phyloP scores from a whole-genome alignment of 108 stramenopile genomes.

The Skeletonema costatum region DNA sequence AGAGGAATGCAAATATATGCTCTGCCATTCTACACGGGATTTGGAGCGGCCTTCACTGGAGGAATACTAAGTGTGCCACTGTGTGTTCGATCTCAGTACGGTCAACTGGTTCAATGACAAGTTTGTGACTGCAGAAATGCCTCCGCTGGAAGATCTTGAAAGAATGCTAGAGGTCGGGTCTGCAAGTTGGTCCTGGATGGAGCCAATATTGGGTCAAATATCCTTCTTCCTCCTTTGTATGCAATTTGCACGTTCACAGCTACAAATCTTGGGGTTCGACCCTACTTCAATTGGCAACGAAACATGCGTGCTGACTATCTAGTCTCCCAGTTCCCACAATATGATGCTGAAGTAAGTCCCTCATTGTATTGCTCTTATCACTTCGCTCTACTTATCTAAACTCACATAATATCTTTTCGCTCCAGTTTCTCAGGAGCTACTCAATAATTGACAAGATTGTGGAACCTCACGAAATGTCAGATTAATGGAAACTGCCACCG shows the following conservation, averaged over 20 bases:
- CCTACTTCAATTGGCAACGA: conserved; percentile 60
- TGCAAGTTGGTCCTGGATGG: conserved; percentile 90
- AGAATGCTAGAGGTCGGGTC: conserved; percentile 80
- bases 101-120: conserved; percentile 82
- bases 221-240: conserved; percentile 82
- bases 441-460: conserved; percentile 21
- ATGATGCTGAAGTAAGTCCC: conserved; percentile 28
- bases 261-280: conserved; percentile 84
- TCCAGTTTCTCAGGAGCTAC: conserved; percentile 37
- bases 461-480: conserved; percentile 12
- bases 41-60: conserved; percentile 50
- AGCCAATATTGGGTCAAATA: conserved; percentile 81
- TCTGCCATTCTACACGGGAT: conserved; percentile 77
- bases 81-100: conserved; percentile 67
- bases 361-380: too few relatives aligned
- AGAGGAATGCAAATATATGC: conserved; percentile 55
- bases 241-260: conserved; percentile 76
- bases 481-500: background rate
- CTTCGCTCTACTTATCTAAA: too few relatives aligned
- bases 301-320: conserved; percentile 25
- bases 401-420: too few relatives aligned
- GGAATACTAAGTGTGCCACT: conserved; percentile 70
- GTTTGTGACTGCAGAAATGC: conserved; percentile 86
- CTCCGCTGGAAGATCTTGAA: conserved; percentile 77
- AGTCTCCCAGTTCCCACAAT: conserved; percentile 29